A percentile compares a stretch with the other conserved stretches of the same genome.
Evolutionary conservation across 129 eudicot genomes (phyloP).

Genomic region (Solidago caesia): DNA sequence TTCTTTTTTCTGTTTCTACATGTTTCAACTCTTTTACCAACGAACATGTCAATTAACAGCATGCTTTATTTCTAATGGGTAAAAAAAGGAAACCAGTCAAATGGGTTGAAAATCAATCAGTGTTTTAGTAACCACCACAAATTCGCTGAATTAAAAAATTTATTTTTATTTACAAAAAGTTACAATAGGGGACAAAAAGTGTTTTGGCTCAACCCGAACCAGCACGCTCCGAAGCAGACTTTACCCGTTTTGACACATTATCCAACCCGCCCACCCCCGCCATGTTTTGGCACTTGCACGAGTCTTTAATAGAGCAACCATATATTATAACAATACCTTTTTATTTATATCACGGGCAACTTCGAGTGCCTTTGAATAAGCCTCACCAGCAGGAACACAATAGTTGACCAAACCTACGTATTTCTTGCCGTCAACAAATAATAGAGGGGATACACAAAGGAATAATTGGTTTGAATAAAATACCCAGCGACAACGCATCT

Average conservation of each 20-base stretch:
- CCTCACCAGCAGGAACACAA: constrained; percentile 82
- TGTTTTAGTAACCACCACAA: not conserved
- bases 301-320: not conserved
- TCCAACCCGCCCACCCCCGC: not conserved
- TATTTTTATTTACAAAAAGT: not conserved
- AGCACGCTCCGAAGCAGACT: not conserved
- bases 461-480: constrained; percentile 12
- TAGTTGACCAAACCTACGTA: constrained; percentile 80
- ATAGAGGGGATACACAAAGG: not conserved
- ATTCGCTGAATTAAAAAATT: not conserved
- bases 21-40: not conserved
- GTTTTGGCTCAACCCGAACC: not conserved
- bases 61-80: not conserved
- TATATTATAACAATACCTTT: constrained; percentile 51
- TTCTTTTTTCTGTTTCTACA: not conserved
- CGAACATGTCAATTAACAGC: not conserved
- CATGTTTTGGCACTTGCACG: not conserved
- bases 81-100: not conserved
- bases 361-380: constrained; percentile 85
- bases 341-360: constrained; percentile 74
- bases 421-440: constrained; percentile 2
- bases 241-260: not conserved
- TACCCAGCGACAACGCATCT: constrained; percentile 84
- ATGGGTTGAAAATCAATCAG: not conserved
- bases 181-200: not conserved